Evolutionary conservation across 345 rosid genomes (phyloP), one percentile per base, ranked within the genome.

Genomic region (Acer yangbiense): DNA sequence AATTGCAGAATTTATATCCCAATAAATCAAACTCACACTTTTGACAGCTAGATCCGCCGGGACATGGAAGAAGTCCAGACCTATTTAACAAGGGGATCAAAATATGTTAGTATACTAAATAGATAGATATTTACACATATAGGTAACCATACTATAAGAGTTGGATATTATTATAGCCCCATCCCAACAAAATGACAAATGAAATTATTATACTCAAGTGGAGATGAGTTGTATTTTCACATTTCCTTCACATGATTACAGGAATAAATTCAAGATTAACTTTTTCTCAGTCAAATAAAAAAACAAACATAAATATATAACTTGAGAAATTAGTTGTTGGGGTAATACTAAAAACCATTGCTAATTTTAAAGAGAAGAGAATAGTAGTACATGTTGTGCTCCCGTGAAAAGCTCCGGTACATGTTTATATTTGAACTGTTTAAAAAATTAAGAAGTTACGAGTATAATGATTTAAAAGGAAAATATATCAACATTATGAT

Each of bases 361-460:
- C 55, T 43, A 43, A 43, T 43, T 14, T 50, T 50, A 50, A 50
- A 60, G 12, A 61, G 4, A 13, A 23, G 29, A 60, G 46, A 71
- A 61, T 16, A 7, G 65, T 76, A 87, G 76, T 83, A 87, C 90
- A 23, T 63, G 69, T 55, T 74, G 76, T 83, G 4, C 55, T 50
- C 83, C 20, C 57, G 50, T 12, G 86, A 78, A 11, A 86, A 87
- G 80, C 90, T 84, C 63, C 79, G 80, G 69, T 72, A 87, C 61
- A 85, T 52, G 80, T 87, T 87, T 68, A 85, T 48, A 73, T 85
- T 85, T 7, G 4, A 20, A 20, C 64, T 60, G 29, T 13, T 60
- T 60, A 7, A 60, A 21, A 11, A 21, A 29, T 62, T 62, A 21
- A 62, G 16, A 20, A n/a, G 3, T 20, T 6, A 60, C 1, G 1